These are phyloP conservation scores for Solanum clarkiae DNA, from an alignment of 257 asterid species.

Conservation along the genomic window DNA sequence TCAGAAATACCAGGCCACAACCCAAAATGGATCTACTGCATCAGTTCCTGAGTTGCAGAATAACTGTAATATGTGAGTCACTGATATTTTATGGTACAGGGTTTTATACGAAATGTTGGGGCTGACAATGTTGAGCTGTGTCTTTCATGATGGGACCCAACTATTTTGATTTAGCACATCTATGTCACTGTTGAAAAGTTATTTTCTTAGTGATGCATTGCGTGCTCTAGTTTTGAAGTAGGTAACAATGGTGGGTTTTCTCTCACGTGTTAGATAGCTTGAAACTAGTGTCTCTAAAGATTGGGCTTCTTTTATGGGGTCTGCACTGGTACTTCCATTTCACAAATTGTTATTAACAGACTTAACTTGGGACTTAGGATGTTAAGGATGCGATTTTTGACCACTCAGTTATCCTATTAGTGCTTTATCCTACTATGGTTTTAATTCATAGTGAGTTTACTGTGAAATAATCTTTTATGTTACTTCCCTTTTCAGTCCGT, in stretches of 20 bases:
- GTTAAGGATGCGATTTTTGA: neutral
- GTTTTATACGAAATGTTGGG: neutral
- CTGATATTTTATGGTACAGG: neutral
- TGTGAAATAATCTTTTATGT: neutral
- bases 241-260: neutral
- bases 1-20: slow-evolving; percentile 86
- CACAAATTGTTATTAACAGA: neutral
- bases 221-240: neutral
- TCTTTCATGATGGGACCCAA: neutral
- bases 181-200: neutral
- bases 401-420: neutral
- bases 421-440: neutral
- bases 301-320: neutral
- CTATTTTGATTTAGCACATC: neutral
- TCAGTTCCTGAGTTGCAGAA: slow-evolving; percentile 81
- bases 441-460: neutral
- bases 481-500: too few species aligned
- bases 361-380: neutral
- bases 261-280: neutral
- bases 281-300: neutral
- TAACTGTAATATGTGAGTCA: slow-evolving; percentile 87
- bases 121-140: neutral
- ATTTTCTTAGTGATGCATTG: neutral
- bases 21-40: slow-evolving; percentile 50
- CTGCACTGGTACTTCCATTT: neutral